Conservation (phyloP, 306 rosid species). For the Cicer arietinum region DNA sequence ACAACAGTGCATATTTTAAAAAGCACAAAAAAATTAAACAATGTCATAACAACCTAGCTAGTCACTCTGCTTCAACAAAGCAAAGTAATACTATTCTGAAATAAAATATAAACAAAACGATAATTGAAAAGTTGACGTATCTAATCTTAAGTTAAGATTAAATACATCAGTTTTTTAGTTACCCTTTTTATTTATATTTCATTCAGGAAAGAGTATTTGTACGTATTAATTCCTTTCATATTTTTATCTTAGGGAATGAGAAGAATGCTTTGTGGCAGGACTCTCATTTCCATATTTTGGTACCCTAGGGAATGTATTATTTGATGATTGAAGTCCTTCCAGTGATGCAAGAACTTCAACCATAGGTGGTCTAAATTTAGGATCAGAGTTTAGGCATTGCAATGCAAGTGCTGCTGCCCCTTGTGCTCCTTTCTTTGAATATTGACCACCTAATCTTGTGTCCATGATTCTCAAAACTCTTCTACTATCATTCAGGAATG, state of each 20-base stretch:
- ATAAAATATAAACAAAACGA: too few species aligned
- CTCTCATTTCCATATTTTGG: constrained; percentile 41
- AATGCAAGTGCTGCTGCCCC: constrained; percentile 80
- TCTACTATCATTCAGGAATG: constrained; percentile 66
- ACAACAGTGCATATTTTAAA: background rate
- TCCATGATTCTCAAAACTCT: constrained; percentile 91
- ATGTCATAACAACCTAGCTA: background rate
- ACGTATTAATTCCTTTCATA: background rate
- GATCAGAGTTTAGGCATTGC: constrained; percentile 72
- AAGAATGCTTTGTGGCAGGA: constrained; percentile 43
- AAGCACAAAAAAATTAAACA: constrained; percentile 27
- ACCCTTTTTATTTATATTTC: too few species aligned
- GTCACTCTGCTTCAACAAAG: background rate
- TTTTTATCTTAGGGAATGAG: constrained; percentile 41
- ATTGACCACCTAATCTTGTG: constrained; percentile 86
- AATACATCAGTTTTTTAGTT: too few species aligned
- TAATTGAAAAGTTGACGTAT: too few species aligned
- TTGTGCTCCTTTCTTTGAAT: constrained; percentile 85
- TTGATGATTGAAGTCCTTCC: constrained; percentile 66
- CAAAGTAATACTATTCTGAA: background rate
- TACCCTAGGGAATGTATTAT: constrained; percentile 47
- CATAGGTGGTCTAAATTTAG: constrained; percentile 84
- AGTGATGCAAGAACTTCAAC: constrained; percentile 62
- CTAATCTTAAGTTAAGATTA: too few species aligned
- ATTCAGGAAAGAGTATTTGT: too few species aligned